A percentile compares a stretch with the other conserved stretches of the same genome.
These are phyloP conservation scores for Anthracocystis walkeri DNA, from an alignment of 1,284 basidiomycete species.

Conservation along the genomic window DNA sequence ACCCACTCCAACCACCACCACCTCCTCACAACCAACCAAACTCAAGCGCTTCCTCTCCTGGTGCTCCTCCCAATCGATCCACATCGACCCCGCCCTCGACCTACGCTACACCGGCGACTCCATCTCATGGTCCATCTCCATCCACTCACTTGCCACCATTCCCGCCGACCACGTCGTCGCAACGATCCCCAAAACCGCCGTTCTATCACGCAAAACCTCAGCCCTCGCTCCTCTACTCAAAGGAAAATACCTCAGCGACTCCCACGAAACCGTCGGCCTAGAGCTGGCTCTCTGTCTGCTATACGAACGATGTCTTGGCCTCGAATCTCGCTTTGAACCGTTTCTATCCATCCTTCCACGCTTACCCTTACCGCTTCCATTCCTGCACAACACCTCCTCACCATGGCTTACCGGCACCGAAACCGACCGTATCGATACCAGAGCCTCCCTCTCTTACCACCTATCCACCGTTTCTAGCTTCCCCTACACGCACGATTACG, in stretches of 20 bases:
- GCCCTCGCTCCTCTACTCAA: constrained; percentile 25
- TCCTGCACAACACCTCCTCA: constrained; percentile 9
- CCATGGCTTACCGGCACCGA: constrained; percentile 51
- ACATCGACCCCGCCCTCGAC: constrained; percentile 20
- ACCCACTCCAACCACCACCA: background rate
- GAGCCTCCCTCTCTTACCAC: constrained; percentile 15
- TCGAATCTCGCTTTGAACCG: constrained; percentile 35
- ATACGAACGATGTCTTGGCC: constrained; percentile 50
- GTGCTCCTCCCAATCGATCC: constrained; percentile 11
- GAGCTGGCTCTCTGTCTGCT: constrained; percentile 58
- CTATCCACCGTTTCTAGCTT: background rate
- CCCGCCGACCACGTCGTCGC: constrained; percentile 21
- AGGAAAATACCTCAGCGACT: constrained; percentile 26
- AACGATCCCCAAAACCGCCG: constrained; percentile 44
- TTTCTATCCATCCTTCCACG: constrained; percentile 51
- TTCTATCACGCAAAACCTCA: constrained; percentile 46
- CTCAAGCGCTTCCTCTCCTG: constrained; percentile 28
- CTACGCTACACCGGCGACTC: constrained; percentile 19
- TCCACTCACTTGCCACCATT: constrained; percentile 21
- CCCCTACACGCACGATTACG: constrained; percentile 37
- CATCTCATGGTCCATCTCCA: constrained; percentile 32
- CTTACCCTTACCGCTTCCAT: constrained; percentile 35
- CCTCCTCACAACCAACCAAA: background rate
- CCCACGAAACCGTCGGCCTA: constrained; percentile 34
- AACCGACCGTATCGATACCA: constrained; percentile 18